Evolutionary conservation across 2,329 filamentous ascomycete species (phyloP).

Genomic region (Beauveria bassiana): DNA sequence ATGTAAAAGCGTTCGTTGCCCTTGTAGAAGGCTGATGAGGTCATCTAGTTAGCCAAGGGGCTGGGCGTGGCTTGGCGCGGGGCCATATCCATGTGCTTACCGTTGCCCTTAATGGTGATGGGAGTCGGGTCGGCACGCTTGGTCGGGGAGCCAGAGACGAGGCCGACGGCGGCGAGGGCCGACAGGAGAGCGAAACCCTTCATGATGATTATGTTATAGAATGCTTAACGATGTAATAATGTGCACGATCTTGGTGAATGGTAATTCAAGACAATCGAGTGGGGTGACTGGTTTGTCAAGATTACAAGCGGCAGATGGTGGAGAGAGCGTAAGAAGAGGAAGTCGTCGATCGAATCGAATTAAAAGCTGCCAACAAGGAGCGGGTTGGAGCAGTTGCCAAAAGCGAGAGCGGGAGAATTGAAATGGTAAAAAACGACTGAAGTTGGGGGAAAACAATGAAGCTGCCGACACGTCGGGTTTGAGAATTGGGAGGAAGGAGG

Average conservation of each 20-base stretch:
- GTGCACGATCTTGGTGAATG: background rate
- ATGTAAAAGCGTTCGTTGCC: slow-evolving; percentile 49
- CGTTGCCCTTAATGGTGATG: slow-evolving; percentile 50
- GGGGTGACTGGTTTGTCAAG: slow-evolving; percentile 9
- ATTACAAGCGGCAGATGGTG: slow-evolving; percentile 11
- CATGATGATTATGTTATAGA: slow-evolving; percentile 32
- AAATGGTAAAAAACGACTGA: slow-evolving; percentile 15
- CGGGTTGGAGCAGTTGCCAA: slow-evolving; percentile 22
- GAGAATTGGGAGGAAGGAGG: background rate
- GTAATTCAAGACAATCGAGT: slow-evolving; percentile 12
- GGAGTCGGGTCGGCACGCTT: slow-evolving; percentile 43
- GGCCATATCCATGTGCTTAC: slow-evolving; percentile 27
- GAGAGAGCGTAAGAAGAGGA: slow-evolving; percentile 15
- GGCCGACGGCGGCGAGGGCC: slow-evolving; percentile 37
- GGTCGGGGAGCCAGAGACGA: slow-evolving; percentile 43
- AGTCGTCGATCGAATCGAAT: slow-evolving; percentile 9
- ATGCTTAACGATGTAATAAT: slow-evolving; percentile 1
- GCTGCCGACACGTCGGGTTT: slow-evolving; percentile 13
- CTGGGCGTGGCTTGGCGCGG: background rate
- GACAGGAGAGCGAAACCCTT: slow-evolving; percentile 39
- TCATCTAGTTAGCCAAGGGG: background rate
- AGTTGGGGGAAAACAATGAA: slow-evolving; percentile 10
- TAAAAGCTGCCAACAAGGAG: slow-evolving; percentile 29
- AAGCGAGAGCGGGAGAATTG: slow-evolving; percentile 6
- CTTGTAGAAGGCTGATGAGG: slow-evolving; percentile 44